Evolutionary conservation across 2,329 filamentous ascomycete genomes (phyloP).

Genomic region (Tolypocladium inflatum): DNA sequence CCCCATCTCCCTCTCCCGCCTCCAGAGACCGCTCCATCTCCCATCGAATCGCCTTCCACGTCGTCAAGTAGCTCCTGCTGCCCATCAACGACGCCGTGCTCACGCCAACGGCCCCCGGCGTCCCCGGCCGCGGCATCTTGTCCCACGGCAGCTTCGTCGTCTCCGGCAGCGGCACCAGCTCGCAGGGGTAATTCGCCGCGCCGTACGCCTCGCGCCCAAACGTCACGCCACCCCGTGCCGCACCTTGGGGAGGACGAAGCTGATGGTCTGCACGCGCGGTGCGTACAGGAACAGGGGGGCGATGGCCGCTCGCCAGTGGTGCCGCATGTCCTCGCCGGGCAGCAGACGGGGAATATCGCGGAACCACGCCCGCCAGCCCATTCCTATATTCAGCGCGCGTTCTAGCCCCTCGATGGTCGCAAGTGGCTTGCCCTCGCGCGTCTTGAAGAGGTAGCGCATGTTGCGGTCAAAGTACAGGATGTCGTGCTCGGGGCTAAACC

Average conservation of each 20-base stretch:
- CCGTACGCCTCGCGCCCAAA: constrained; percentile 18
- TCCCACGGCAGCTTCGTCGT: constrained; percentile 15
- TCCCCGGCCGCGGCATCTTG: constrained; percentile 5
- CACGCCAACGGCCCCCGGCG: not conserved
- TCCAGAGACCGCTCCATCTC: constrained; percentile 2
- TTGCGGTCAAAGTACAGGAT: constrained; percentile 20
- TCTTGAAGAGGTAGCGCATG: constrained; percentile 6
- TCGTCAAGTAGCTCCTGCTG: not conserved
- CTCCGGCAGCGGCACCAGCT: constrained; percentile 11
- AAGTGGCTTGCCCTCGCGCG: not conserved
- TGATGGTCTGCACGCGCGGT: constrained; percentile 12
- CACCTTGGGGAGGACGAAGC: constrained; percentile 16
- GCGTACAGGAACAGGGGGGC: constrained; percentile 12
- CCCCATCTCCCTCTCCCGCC: not conserved
- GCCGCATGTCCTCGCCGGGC: constrained; percentile 9
- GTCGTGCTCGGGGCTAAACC: constrained; percentile 16
- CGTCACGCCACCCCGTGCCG: constrained; percentile 15
- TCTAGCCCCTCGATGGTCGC: constrained; percentile 11
- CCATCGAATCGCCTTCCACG: not conserved
- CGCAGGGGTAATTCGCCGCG: constrained; percentile 6
- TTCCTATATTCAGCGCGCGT: constrained; percentile 14
- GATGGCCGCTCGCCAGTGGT: constrained; percentile 12
- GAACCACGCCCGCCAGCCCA: constrained; percentile 20
- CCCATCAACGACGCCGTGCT: not conserved
- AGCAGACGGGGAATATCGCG: constrained; percentile 13